A percentile compares a stretch with the other conserved stretches of the same genome.
These are phyloP conservation scores for Trichosanthes truncata DNA, from an alignment of 306 rosid genomes.

Conservation along the genomic window DNA sequence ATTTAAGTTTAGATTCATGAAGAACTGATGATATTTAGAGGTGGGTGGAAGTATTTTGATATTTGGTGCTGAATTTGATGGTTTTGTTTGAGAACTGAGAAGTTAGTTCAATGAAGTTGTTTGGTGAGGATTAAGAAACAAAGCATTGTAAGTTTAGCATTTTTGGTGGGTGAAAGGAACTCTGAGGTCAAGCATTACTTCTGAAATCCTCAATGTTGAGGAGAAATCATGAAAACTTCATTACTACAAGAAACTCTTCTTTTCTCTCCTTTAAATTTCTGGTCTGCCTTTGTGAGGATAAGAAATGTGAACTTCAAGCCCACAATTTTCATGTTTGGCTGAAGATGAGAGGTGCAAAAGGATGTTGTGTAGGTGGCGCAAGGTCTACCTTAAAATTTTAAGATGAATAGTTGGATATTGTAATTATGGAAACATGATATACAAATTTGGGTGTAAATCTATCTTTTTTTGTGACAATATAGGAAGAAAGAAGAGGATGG, in stretches of 20 bases:
- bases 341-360: background rate
- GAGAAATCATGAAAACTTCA: background rate
- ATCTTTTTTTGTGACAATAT: background rate
- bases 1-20: background rate
- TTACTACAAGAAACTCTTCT: background rate
- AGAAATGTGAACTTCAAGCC: background rate
- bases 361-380: no score
- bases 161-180: background rate
- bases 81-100: background rate
- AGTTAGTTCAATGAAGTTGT: background rate
- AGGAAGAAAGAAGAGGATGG: background rate
- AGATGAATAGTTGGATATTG: background rate
- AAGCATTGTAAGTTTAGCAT: background rate
- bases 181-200: background rate
- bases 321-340: background rate
- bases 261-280: background rate
- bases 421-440: background rate
- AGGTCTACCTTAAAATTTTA: background rate
- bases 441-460: background rate
- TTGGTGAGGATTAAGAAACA: background rate
- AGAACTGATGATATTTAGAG: background rate
- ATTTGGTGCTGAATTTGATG: background rate
- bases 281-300: background rate
- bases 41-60: background rate
- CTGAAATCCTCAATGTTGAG: background rate